Percentiles rank a stretch among this genome's conserved stretches.
Evolutionary conservation across 495 filamentous ascomycete species (phyloP).

Genomic region (Hyphodiscus hymeniophilus): DNA sequence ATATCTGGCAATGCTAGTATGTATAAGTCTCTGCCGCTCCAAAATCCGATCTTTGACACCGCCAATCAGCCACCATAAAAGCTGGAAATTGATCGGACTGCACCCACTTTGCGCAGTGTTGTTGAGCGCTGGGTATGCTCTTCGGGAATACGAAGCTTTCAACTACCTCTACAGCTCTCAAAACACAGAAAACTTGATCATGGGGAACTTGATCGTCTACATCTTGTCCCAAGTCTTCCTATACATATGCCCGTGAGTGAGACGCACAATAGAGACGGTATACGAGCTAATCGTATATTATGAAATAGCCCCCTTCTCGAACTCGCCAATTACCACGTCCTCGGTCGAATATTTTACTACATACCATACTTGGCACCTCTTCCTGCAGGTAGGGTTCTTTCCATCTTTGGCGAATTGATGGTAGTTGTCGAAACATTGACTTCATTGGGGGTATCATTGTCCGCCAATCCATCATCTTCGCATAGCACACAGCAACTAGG

Average conservation of each 20-base stretch:
- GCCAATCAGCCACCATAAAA: constrained; percentile 32
- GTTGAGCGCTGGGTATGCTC: constrained; percentile 47
- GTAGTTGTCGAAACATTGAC: constrained; percentile 56
- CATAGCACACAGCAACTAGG: constrained; percentile 41
- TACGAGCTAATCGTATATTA: background rate
- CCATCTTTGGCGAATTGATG: constrained; percentile 63
- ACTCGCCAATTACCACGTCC: constrained; percentile 64
- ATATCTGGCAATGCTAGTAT: constrained; percentile 58
- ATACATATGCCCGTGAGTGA: too few species aligned
- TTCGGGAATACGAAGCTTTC: constrained; percentile 48
- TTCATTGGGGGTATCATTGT: constrained; percentile 53
- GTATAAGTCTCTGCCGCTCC: constrained; percentile 12
- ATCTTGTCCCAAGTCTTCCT: background rate
- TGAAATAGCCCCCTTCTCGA: constrained; percentile 57
- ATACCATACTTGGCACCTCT: constrained; percentile 70
- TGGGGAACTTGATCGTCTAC: too few species aligned
- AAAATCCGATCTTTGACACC: constrained; percentile 6
- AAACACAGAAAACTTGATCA: too few species aligned
- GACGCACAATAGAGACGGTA: too few species aligned
- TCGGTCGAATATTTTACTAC: constrained; percentile 71
- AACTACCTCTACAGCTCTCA: constrained; percentile 52
- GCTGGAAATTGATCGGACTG: constrained; percentile 45
- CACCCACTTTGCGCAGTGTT: constrained; percentile 42
- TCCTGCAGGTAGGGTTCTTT: constrained; percentile 66
- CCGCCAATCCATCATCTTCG: constrained; percentile 39